These are phyloP conservation scores for Phaeophleospora eucalypticola DNA, from an alignment of 2,329 filamentous ascomycete genomes.

Conservation along the genomic window DNA sequence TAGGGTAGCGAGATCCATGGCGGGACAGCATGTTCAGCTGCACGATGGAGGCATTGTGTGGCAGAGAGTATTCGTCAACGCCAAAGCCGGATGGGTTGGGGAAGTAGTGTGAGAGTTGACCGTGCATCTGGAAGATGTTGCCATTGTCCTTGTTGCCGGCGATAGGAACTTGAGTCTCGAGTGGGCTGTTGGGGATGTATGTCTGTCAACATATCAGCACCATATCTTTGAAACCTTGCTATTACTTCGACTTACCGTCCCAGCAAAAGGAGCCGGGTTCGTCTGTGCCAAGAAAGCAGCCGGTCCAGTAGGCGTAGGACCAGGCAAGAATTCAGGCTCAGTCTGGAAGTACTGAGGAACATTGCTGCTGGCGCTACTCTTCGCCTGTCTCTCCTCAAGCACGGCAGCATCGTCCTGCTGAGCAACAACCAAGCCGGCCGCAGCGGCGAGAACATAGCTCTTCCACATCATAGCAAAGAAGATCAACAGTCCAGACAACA, in stretches of 20 bases:
- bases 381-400: slow-evolving; percentile 17
- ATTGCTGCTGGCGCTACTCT: slow-evolving; percentile 24
- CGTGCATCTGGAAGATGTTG: slow-evolving; percentile 69
- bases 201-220: slow-evolving; percentile 32
- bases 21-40: slow-evolving; percentile 70
- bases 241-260: slow-evolving; percentile 32
- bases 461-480: slow-evolving; percentile 32
- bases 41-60: slow-evolving; percentile 61
- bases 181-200: slow-evolving; percentile 64
- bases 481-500: slow-evolving; percentile 26
- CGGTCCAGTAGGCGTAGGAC: slow-evolving; percentile 65
- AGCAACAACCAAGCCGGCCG: slow-evolving; percentile 23
- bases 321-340: slow-evolving; percentile 52
- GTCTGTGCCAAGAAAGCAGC: slow-evolving; percentile 69
- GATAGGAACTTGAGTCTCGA: slow-evolving; percentile 68
- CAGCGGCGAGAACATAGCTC: slow-evolving; percentile 28
- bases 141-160: slow-evolving; percentile 52
- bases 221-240: background rate
- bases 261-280: slow-evolving; percentile 59
- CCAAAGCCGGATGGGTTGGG: slow-evolving; percentile 67
- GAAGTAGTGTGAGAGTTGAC: slow-evolving; percentile 65
- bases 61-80: slow-evolving; percentile 66
- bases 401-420: slow-evolving; percentile 5
- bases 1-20: slow-evolving; percentile 71
- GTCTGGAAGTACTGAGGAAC: slow-evolving; percentile 64